Percentiles rank a stretch among this genome's conserved stretches.
These are phyloP conservation scores for Andrographis paniculata DNA, from an alignment of 305 asterid genomes.

Conservation along the genomic window DNA sequence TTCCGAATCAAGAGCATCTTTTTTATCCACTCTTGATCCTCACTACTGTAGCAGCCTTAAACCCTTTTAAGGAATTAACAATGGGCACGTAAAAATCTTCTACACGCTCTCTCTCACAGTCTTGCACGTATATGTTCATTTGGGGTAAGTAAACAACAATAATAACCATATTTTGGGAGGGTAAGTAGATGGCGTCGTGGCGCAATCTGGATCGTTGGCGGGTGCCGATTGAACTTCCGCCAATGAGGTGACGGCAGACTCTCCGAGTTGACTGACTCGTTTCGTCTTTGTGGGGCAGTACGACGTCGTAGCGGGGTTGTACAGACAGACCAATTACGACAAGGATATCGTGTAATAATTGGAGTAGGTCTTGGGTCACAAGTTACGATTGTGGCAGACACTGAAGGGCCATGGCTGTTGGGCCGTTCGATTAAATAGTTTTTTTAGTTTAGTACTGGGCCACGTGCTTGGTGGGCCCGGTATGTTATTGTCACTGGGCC, in stretches of 20 bases:
- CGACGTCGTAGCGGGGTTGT: not conserved
- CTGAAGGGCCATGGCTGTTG: constrained; percentile 12
- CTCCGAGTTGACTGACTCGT: not conserved
- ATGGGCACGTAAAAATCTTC: too few species aligned
- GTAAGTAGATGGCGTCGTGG: not conserved
- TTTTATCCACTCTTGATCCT: too few species aligned
- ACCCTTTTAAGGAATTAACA: too few species aligned
- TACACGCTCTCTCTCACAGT: too few species aligned
- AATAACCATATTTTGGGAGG: too few species aligned
- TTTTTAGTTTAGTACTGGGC: not conserved
- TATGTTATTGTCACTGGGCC: constrained; percentile 15
- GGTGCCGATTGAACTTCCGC: not conserved
- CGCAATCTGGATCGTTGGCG: not conserved
- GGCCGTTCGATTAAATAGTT: constrained; percentile 14
- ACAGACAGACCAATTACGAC: not conserved
- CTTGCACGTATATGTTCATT: too few species aligned
- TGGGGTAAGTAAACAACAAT: too few species aligned
- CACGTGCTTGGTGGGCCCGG: constrained; percentile 28
- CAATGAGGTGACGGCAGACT: not conserved
- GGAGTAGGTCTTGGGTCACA: constrained; percentile 1
- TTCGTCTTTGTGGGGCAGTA: not conserved
- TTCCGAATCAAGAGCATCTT: not conserved
- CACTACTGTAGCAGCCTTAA: too few species aligned
- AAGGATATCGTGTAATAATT: not conserved
- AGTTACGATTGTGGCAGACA: constrained; percentile 1